Evolutionary conservation across 495 filamentous ascomycete species (phyloP), one percentile per base, ranked within the genome.

Genomic region (Aspergillus wentii): DNA sequence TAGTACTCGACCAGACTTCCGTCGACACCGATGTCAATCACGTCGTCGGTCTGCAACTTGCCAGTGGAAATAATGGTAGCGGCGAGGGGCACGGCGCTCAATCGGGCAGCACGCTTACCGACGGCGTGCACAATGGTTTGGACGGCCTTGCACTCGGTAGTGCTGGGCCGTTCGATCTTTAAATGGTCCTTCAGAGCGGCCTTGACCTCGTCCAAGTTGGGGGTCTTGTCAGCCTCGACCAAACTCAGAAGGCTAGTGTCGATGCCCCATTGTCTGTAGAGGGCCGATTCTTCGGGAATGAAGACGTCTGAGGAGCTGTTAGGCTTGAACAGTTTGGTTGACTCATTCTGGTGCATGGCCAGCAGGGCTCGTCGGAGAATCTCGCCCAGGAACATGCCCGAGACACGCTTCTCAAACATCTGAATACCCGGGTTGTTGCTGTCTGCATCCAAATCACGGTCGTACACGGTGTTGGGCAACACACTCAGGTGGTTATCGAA

Each of bases 391-490:
- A 97, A 98, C 92, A 98, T 98, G 62, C 92, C 92, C 0, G 86
- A 92, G 25, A 98, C 82, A 33, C 92, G 84, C 73, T 98, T 98
- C 69, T 98, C 92, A 65, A 96, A 98, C 84, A 95, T 95, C 61
- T 98, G 92, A 40, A 95, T 79, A 25, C 94, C 92, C 1, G 92
- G 92, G 68, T 98, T 98, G 46, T 86, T 78, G 52, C 79, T 88
- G 16, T 80, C 79, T 37, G 68, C 67, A 65, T 98, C 89, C 25
- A 98, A 72, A 31, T 75, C 73, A 9, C 68, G 63, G 60, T 98
- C 92, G 62, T 90, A 97, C 0, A 76, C 60, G 0, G 92, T 97
- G 53, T 79, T 83, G 13, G 94, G 92, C 30, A 97, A 72, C 31
- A 92, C 83, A 43, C 75, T 82, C 47, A 97, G 74, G 44, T 83